Percentiles rank a stretch among this genome's conserved stretches.
phyloP scores from a whole-genome alignment of 2,329 filamentous ascomycete genomes.

The Botrytis fragariae region DNA sequence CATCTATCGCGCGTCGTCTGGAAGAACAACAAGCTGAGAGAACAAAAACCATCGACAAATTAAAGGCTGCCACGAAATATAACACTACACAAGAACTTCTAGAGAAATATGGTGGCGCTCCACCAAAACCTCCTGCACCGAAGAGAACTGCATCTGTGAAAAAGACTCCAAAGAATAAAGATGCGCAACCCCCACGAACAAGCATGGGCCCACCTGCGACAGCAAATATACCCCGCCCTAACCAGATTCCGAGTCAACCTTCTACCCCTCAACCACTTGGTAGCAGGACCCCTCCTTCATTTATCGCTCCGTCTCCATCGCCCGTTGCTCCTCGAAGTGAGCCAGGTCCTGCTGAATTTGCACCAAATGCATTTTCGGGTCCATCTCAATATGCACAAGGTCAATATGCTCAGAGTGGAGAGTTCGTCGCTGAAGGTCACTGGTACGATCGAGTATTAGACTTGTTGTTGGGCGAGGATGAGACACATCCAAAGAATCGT shows the following conservation, averaged over 20 bases:
- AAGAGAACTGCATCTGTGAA: constrained; percentile 34
- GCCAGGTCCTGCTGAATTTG: constrained; percentile 58
- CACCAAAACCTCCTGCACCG: constrained; percentile 31
- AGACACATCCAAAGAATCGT: constrained; percentile 87
- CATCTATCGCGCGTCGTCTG: constrained; percentile 64
- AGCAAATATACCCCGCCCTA: constrained; percentile 55
- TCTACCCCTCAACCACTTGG: constrained; percentile 29
- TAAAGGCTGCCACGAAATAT: constrained; percentile 94
- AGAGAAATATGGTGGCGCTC: constrained; percentile 79
- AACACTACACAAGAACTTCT: constrained; percentile 90
- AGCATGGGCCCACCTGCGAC: constrained; percentile 58
- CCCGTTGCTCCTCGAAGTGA: constrained; percentile 29
- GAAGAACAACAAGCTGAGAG: constrained; percentile 76
- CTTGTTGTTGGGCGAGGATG: constrained; percentile 89
- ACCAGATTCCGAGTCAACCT: constrained; percentile 31
- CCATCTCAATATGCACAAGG: constrained; percentile 36
- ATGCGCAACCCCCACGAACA: constrained; percentile 42
- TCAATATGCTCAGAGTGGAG: constrained; percentile 29
- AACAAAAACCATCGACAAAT: constrained; percentile 83
- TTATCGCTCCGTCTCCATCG: constrained; percentile 21
- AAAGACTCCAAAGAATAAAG: constrained; percentile 26
- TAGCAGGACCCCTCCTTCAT: constrained; percentile 12
- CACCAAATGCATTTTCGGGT: constrained; percentile 64
- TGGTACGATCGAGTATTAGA: constrained; percentile 98
- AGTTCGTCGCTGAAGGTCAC: constrained; percentile 46